Percentiles rank a stretch among this genome's conserved stretches.
These are phyloP conservation scores for Thalia dealbata DNA, from an alignment of 176 grass and related monocot genomes.

Conservation along the genomic window DNA sequence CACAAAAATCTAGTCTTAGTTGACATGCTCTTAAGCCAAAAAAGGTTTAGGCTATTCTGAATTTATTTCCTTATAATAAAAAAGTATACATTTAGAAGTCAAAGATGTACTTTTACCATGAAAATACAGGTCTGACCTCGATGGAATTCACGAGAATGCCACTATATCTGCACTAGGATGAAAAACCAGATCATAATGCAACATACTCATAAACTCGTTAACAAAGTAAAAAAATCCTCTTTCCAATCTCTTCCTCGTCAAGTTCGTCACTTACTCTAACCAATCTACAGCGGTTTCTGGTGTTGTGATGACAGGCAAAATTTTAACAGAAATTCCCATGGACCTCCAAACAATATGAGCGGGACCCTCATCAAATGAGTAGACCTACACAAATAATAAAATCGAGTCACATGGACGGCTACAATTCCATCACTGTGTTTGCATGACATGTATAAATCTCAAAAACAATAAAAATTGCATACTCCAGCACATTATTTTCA, in stretches of 20 bases:
- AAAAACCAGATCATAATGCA: slow-evolving; percentile 57
- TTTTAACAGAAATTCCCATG: slow-evolving; percentile 39
- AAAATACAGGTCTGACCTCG: slow-evolving; percentile 67
- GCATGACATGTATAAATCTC: not conserved
- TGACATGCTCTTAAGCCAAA: too few relatives aligned
- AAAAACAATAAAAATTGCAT: not conserved
- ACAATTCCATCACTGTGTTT: not conserved
- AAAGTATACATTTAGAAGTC: not conserved
- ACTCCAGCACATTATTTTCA: not conserved
- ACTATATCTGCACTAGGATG: slow-evolving; percentile 82
- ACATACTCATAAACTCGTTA: not conserved
- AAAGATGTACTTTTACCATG: slow-evolving; percentile 39
- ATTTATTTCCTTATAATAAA: not conserved
- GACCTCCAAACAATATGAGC: slow-evolving; percentile 53
- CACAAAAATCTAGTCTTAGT: too few relatives aligned
- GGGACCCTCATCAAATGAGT: slow-evolving; percentile 62
- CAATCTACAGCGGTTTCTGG: slow-evolving; percentile 50
- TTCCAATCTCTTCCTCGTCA: not conserved
- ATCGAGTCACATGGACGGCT: not conserved
- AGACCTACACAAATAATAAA: slow-evolving; percentile 53
- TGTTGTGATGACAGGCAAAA: slow-evolving; percentile 32
- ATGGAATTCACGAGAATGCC: slow-evolving; percentile 87
- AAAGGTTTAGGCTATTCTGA: too few relatives aligned
- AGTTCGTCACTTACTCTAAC: slow-evolving; percentile 72
- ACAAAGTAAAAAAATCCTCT: not conserved